Percentiles rank a stretch among this genome's conserved stretches.
These are phyloP conservation scores for Rheum nobile DNA, from an alignment of 148 eudicot genomes.

Conservation along the genomic window DNA sequence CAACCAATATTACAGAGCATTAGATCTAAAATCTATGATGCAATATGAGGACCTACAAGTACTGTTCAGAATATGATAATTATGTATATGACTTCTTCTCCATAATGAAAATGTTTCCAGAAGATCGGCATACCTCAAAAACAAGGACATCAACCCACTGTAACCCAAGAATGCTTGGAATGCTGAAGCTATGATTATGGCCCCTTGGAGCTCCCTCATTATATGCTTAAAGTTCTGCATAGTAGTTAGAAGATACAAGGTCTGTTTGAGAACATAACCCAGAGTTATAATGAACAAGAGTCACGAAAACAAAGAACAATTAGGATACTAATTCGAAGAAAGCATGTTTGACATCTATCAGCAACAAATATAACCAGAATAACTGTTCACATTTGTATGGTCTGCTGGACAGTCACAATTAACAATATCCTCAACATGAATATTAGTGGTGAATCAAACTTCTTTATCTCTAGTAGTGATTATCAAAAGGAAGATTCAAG, in stretches of 20 bases:
- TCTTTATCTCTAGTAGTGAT: neutral
- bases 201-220: constrained; percentile 95
- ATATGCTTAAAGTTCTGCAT: constrained; percentile 87
- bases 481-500: neutral
- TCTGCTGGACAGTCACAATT: neutral
- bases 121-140: constrained; percentile 44
- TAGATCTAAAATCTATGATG: neutral
- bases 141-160: constrained; percentile 76
- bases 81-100: neutral
- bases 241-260: neutral
- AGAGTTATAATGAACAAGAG: neutral
- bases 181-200: constrained; percentile 77
- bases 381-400: neutral
- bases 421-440: neutral
- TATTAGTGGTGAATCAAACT: neutral
- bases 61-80: neutral
- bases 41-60: neutral
- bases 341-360: neutral
- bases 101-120: neutral
- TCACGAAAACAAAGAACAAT: neutral
- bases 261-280: neutral
- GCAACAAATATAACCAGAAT: neutral
- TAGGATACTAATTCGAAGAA: neutral
- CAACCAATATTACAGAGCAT: neutral
- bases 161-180: constrained; percentile 84